These are phyloP conservation scores for Myxozyma vanderwaltii DNA, from an alignment of 805 yeast species.

Conservation along the genomic window DNA sequence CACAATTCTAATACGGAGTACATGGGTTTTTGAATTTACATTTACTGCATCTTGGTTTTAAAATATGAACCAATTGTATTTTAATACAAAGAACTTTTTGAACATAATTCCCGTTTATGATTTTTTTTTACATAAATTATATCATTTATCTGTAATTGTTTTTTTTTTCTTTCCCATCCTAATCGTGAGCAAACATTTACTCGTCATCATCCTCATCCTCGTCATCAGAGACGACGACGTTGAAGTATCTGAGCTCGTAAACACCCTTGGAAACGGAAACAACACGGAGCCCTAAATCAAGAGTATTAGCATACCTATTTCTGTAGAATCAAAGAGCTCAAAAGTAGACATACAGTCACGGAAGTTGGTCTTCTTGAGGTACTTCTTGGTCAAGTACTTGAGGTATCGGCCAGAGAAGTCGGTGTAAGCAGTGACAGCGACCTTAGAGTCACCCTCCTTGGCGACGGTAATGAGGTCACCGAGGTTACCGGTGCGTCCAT, in stretches of 20 bases:
- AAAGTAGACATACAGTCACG: constrained; percentile 67
- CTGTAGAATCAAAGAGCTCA: neutral
- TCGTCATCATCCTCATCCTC: constrained; percentile 84
- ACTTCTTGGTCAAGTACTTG: constrained; percentile 99
- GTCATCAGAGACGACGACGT: constrained; percentile 93
- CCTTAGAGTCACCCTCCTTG: constrained; percentile 76
- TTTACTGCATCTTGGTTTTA: too few species aligned
- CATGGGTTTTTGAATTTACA: too few species aligned
- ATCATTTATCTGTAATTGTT: neutral
- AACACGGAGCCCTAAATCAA: constrained; percentile 79
- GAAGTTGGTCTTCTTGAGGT: constrained; percentile 99
- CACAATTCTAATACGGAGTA: neutral
- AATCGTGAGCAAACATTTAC: neutral
- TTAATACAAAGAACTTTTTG: constrained; percentile 16
- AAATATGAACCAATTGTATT: neutral
- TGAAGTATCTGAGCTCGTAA: constrained; percentile 98
- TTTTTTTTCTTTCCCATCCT: neutral
- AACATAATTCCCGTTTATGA: constrained; percentile 5
- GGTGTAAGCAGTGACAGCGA: constrained; percentile 82
- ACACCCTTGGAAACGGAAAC: constrained; percentile 93
- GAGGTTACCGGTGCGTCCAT: constrained; percentile 93
- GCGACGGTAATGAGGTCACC: constrained; percentile 91
- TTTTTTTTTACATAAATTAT: constrained; percentile 5
- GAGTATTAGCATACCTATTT: neutral
- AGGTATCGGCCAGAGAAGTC: constrained; percentile 99